phyloP scores from a whole-genome alignment of 169 alveolate genomes.

The Plasmodium fragile region DNA sequence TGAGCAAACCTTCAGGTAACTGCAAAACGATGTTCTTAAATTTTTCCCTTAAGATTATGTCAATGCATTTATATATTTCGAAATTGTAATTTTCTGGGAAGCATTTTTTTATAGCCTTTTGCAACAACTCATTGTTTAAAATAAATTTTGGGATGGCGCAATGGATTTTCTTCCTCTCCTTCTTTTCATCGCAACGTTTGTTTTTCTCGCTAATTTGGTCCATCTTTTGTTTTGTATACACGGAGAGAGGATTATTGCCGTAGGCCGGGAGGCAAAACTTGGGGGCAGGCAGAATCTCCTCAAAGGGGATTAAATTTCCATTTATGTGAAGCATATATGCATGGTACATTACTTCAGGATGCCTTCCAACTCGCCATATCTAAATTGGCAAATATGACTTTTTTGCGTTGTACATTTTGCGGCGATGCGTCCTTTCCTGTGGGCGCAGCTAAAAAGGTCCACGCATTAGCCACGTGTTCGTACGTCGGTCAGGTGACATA shows the following conservation, averaged over 20 bases:
- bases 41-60: constrained; percentile 88
- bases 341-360: background rate
- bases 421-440: background rate
- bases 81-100: constrained; percentile 97
- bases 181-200: background rate
- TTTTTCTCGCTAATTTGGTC: background rate
- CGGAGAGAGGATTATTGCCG: background rate
- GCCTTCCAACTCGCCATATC: background rate
- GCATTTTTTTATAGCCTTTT: constrained; percentile 86
- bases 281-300: background rate
- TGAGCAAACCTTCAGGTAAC: constrained; percentile 97
- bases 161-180: constrained; percentile 37
- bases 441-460: background rate
- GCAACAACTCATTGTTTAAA: constrained; percentile 74
- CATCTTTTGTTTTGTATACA: background rate
- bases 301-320: background rate
- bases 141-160: constrained; percentile 76
- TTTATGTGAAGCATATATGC: background rate
- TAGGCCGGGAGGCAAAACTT: background rate
- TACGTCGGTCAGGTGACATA: background rate
- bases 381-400: background rate
- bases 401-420: background rate
- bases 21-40: constrained; percentile 93
- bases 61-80: constrained; percentile 95
- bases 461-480: background rate